A percentile compares a stretch with the other conserved stretches of the same genome.
These are phyloP conservation scores for Maudiozyma pseudohumilis DNA, from an alignment of 805 yeast species.

Conservation along the genomic window DNA sequence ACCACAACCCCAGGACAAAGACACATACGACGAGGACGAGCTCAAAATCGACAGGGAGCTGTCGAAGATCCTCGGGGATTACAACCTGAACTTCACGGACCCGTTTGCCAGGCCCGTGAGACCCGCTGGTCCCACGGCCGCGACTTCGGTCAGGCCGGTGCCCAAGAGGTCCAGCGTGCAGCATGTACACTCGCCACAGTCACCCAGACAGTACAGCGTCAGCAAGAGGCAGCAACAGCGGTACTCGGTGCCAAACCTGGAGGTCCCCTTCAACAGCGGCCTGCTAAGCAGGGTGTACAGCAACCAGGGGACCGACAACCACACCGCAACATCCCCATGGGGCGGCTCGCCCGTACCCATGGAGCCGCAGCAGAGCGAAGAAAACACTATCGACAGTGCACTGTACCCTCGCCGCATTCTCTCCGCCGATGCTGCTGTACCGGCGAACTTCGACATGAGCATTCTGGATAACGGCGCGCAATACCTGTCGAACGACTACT, in stretches of 20 bases:
- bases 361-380: no score
- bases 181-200: constrained; percentile 2
- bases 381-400: neutral
- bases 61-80: constrained; percentile 18
- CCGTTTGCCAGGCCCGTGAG: neutral
- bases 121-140: neutral
- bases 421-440: neutral
- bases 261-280: constrained; percentile 12
- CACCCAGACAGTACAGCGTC: constrained; percentile 14
- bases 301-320: no score
- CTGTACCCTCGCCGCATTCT: neutral
- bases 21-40: constrained; percentile 1
- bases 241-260: constrained; percentile 21
- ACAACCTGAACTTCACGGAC: constrained; percentile 16
- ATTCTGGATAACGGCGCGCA: neutral
- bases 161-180: constrained; percentile 1
- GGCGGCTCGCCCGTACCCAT: no score
- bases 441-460: neutral
- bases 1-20: neutral
- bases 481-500: neutral
- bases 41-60: constrained; percentile 17
- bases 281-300: no score
- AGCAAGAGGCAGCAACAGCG: constrained; percentile 20
- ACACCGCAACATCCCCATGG: no score
- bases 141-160: neutral